Percentiles rank a stretch among this genome's conserved stretches.
Evolutionary conservation across 192 early-diverging fungal species (phyloP).

Genomic region (Rhizoclosmatium globosum): DNA sequence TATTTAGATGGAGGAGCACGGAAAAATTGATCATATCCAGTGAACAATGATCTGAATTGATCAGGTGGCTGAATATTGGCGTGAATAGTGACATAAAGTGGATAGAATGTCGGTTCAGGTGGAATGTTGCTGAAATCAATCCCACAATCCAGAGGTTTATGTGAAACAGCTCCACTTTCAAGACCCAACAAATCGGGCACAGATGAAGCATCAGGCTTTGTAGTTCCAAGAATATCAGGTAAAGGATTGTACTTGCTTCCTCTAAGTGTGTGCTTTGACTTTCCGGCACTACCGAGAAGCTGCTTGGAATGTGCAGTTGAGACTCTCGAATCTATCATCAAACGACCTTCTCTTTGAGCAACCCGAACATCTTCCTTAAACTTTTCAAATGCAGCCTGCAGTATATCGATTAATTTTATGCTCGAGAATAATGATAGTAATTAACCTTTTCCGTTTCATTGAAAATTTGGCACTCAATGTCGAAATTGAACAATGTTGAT

Average conservation of each 20-base stretch:
- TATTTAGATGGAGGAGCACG: constrained; percentile 19
- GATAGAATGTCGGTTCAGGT: constrained; percentile 39
- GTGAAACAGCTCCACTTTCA: background rate
- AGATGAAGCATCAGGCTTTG: background rate
- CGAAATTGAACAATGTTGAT: constrained; percentile 44
- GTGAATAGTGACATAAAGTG: constrained; percentile 43
- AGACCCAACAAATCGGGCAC: constrained; percentile 6
- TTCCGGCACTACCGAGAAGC: constrained; percentile 14
- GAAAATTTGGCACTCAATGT: constrained; percentile 56
- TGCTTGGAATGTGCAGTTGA: background rate
- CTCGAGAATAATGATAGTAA: no score
- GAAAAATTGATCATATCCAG: constrained; percentile 42
- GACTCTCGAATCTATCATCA: constrained; percentile 3
- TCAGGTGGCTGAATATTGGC: constrained; percentile 39
- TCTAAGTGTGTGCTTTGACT: background rate
- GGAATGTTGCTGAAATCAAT: constrained; percentile 28
- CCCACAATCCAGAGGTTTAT: constrained; percentile 28
- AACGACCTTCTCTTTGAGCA: constrained; percentile 45
- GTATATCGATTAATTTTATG: background rate
- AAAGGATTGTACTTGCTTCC: constrained; percentile 28
- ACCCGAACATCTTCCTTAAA: constrained; percentile 35
- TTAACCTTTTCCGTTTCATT: constrained; percentile 58
- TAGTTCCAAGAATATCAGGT: constrained; percentile 1
- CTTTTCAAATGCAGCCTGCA: constrained; percentile 37
- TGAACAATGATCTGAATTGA: constrained; percentile 41